Base-by-base conservation (phyloP, 257 asterid species). In the Ophiorrhiza pumila region DNA sequence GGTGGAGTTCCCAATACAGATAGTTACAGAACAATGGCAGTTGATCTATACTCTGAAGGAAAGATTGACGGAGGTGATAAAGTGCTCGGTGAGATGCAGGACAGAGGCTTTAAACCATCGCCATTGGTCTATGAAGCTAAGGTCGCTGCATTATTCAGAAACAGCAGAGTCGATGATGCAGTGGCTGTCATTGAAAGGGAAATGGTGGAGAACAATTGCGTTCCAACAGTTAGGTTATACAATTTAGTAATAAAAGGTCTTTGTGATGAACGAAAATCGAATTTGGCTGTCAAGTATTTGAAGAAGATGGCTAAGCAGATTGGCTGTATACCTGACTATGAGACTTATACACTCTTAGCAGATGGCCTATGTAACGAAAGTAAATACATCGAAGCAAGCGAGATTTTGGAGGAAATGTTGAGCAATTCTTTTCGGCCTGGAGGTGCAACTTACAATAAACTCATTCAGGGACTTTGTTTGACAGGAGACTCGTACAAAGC, bases 301-400 rank as follows among this genome's bases (percentile, higher is more conserved):
- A 74, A 81, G 84, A 90, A 85, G 80, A 90, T 90, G 85, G 63
- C 79, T 14, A 82, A 76, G 64, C 91, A 81, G 71, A 69, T 85
- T 18, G 90, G 96, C 13, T 86, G 91, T 65, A 83, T 83, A 71
- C 92, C 95, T 23, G 77, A 90, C 74, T 74, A 68, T 70, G 96
- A 87, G 58, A 87, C 89, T 1, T 94, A 88, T 37, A 71, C 47
- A n/a, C 76, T 68, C 80, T 80, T 94, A 37, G 90, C 86, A 45
- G 87, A 86, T 73, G 96, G 96, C 42, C 79, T 94, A 2, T 91
- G 97, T 79, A 25, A 65, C 41, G 87, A 87, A 65, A 91, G 97
- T 32, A 84, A 79, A 59, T 91, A 82, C 68, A 42, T 84, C n/a
- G 89, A 90, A 83, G 97, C 95, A 46, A 88, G 96, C 77, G 68